Conservation (phyloP, 257 asterid species). For the Euphrasia confusa region DNA sequence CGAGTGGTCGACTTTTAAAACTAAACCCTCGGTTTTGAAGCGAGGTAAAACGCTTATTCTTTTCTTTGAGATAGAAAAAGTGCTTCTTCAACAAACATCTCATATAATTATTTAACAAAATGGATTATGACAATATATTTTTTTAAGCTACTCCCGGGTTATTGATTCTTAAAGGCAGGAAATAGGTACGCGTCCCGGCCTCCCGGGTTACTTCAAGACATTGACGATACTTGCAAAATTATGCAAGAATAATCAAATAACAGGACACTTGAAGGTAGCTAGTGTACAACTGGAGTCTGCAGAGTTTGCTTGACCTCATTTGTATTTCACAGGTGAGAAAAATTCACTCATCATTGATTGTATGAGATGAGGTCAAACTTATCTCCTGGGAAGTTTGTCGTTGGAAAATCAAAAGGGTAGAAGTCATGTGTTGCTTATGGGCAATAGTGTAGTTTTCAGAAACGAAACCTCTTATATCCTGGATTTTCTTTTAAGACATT, state of each 20-base stretch:
- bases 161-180: conserved; percentile 6
- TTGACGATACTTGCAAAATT: conserved; percentile 20
- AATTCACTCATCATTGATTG: conserved; percentile 16
- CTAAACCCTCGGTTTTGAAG: no score
- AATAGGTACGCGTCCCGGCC: background rate
- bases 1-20: no score
- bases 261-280: conserved; percentile 17
- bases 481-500: no score
- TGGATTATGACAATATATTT: no score
- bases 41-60: no score
- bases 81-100: no score
- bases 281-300: conserved; percentile 16
- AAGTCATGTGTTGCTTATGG: no score
- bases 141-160: background rate
- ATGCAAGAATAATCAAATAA: conserved; percentile 2
- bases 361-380: conserved; percentile 8
- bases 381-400: no score
- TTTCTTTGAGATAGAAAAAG: no score
- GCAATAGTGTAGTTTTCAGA: no score
- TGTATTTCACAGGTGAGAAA: conserved; percentile 18
- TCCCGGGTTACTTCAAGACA: conserved; percentile 14
- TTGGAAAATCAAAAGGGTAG: background rate
- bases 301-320: conserved; percentile 14
- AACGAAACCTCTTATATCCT: no score
- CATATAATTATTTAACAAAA: no score